A percentile compares a stretch with the other conserved stretches of the same genome.
Evolutionary conservation across 179 eudicot species (phyloP).

Genomic region (Sideroxylon spinosum): DNA sequence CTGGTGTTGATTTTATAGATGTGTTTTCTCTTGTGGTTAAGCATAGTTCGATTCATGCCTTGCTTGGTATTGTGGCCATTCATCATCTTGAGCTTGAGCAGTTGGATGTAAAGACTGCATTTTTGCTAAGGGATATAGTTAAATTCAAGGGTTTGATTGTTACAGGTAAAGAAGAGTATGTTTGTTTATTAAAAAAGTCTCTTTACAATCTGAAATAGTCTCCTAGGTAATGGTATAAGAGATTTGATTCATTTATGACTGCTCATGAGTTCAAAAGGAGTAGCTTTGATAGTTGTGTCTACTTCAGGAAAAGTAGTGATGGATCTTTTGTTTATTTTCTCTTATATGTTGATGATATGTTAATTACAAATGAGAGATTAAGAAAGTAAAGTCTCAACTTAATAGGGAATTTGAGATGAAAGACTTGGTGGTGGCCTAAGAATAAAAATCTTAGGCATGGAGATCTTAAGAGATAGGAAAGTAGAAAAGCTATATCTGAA

Average conservation of each 20-base stretch:
- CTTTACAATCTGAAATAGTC: not conserved
- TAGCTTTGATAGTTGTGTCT: constrained; percentile 8
- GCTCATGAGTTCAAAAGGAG: not conserved
- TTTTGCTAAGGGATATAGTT: no score
- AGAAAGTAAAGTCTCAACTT: not conserved
- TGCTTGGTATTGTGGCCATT: not conserved
- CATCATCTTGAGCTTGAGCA: not conserved
- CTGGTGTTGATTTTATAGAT: not conserved
- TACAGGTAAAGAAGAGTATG: not conserved
- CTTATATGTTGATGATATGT: not conserved
- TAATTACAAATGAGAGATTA: not conserved
- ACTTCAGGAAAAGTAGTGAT: not conserved
- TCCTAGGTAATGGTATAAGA: constrained; percentile 1
- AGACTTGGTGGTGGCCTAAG: not conserved
- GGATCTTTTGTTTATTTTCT: not conserved
- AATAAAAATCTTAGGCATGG: not conserved
- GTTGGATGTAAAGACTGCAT: not conserved
- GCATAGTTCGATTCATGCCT: no score
- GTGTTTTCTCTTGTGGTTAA: not conserved
- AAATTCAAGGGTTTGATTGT: not conserved
- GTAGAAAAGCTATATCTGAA: not conserved
- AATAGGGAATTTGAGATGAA: constrained; percentile 1
- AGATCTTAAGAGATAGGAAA: not conserved
- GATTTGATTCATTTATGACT: constrained; percentile 5
- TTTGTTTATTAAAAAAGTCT: not conserved